Conservation (phyloP, 495 filamentous ascomycete species). For the Daldinia concentrica region DNA sequence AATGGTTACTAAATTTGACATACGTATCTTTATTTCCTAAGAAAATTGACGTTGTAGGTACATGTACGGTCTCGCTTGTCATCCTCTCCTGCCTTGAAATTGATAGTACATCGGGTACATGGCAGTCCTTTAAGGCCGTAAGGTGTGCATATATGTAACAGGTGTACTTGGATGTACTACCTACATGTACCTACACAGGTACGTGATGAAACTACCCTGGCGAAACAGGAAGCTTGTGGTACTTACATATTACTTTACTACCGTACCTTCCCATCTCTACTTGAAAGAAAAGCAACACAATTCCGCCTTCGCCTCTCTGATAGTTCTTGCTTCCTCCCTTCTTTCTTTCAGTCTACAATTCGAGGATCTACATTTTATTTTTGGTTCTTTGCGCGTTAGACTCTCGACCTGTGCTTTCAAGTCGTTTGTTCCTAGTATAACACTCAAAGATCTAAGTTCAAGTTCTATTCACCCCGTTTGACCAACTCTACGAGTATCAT, state of each 20-base stretch:
- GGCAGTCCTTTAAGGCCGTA: conserved; percentile 13
- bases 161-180: conserved; percentile 10
- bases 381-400: not conserved
- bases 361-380: not conserved
- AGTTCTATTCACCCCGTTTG: not conserved
- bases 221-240: conserved; percentile 19
- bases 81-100: not conserved
- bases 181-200: too few relatives aligned
- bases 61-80: not conserved
- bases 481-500: not conserved
- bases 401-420: not conserved
- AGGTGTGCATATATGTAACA: conserved; percentile 9
- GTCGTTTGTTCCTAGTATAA: not conserved
- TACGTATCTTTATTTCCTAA: not conserved
- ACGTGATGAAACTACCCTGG: conserved; percentile 9
- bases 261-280: not conserved
- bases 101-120: not conserved
- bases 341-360: not conserved
- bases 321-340: conserved; percentile 7
- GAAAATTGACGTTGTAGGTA: not conserved
- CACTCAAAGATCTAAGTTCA: not conserved
- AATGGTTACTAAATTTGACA: not conserved
- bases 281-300: conserved; percentile 31
- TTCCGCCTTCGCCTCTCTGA: conserved; percentile 3
- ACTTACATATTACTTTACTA: not conserved